phyloP scores from a whole-genome alignment of 73 alveolate genomes.

The Effrenium voratum region DNA sequence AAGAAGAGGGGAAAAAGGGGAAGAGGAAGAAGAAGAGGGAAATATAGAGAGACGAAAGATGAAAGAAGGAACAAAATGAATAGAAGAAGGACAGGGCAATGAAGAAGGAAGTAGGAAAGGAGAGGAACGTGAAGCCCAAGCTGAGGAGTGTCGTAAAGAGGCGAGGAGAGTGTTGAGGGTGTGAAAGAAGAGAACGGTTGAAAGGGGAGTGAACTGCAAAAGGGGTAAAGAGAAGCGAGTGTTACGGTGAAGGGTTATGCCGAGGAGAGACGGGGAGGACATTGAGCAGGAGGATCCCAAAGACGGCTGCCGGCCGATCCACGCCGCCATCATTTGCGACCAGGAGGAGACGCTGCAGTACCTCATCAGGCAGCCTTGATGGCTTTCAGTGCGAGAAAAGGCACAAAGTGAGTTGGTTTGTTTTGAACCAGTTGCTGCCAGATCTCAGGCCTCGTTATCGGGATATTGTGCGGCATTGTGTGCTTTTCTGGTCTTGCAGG shows the following conservation, averaged over 20 bases:
- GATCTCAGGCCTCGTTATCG: no score
- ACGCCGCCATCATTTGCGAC: conserved; percentile 59
- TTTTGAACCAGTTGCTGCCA: no score
- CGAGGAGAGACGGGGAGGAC: conserved; percentile 70
- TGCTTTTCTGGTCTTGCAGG: no score
- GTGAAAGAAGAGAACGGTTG: neutral
- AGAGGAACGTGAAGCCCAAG: neutral
- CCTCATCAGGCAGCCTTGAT: conserved; percentile 41
- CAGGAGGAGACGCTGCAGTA: conserved; percentile 39
- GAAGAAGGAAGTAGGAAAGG: neutral
- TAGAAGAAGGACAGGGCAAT: neutral
- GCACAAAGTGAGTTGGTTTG: no score
- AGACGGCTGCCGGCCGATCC: conserved; percentile 82
- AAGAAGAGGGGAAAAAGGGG: neutral
- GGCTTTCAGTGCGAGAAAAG: no score
- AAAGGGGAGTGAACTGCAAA: neutral
- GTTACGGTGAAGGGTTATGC: neutral
- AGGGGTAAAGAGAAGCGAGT: no score
- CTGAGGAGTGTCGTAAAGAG: neutral
- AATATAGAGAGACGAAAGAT: neutral
- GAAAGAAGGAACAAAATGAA: neutral
- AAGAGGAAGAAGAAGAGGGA: neutral
- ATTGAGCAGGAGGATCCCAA: conserved; percentile 37
- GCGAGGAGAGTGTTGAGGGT: neutral
- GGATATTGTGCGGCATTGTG: no score